Base-by-base conservation (phyloP, 345 rosid genomes). In the Orychophragmus violaceus region DNA sequence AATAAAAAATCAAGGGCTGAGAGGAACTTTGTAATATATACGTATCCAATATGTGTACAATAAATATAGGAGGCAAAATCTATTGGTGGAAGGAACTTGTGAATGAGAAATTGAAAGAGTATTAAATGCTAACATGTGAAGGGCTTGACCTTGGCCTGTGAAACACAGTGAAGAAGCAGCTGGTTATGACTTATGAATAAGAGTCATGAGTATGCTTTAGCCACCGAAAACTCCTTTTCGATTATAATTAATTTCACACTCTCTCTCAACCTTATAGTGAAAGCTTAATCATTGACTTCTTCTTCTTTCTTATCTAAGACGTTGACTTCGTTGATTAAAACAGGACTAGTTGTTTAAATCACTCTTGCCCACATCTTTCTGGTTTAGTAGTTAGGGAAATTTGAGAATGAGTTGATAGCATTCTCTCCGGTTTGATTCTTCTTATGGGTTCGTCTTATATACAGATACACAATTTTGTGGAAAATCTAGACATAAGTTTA, bases 71-170 rank as follows among this genome's bases (percentile, higher is more conserved):
- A 66, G 53, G 68, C 57, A 74, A 66, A 59, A 52, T 66, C 22
- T 52, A 67, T 52, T 45, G 73, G 73, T 52, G 19, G 36, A 73
- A 35, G 11, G 8, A 41, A 49, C 11, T 48, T n/a, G n/a, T n/a
- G n/a, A n/a, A n/a, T n/a, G n/a, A n/a, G n/a, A n/a, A n/a, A n/a
- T n/a, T n/a, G n/a, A n/a, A n/a, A 32, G 52, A 66, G 57, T 41
- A 59, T 53, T 74, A 61, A 67, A 67, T 67, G 73, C 72, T 24
- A 44, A 74, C 64, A 74, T 74, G 77, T 67, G 77, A 61, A 67
- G 59, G 58, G 63, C 35, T 74, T 74, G 73, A 74, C 73, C 61
- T 67, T 52, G 48, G 55, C 59, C 59, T 59, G 41, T 73, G 62
- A 50, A 32, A 59, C 48, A 72, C 70, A 32, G 36, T 32, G 62